Evolutionary conservation across 2,329 filamentous ascomycete species (phyloP).

Genomic region (Exophiala spinifera): DNA sequence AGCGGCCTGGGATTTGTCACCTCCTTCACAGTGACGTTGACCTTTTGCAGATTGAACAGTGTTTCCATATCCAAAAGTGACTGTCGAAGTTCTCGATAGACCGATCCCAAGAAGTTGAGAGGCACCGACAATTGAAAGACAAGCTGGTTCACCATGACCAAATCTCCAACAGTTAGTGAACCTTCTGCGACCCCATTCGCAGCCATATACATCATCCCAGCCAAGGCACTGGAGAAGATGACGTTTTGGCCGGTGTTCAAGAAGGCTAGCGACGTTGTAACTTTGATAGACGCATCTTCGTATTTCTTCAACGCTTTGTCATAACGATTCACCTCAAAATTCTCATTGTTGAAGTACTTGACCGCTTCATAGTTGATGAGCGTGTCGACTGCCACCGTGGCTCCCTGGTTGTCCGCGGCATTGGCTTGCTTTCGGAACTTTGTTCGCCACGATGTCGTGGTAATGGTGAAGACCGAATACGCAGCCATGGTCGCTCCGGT

Average conservation of each 20-base stretch:
- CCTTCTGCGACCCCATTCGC: conserved; percentile 83
- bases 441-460: conserved; percentile 93
- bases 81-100: conserved; percentile 92
- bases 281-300: conserved; percentile 92
- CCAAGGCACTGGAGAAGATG: conserved; percentile 91
- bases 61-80: conserved; percentile 98
- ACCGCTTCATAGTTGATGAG: conserved; percentile 99
- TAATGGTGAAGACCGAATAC: conserved; percentile 95
- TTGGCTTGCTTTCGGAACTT: conserved; percentile 95
- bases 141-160: conserved; percentile 98
- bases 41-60: conserved; percentile 93
- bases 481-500: conserved; percentile 87
- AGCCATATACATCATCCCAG: conserved; percentile 97
- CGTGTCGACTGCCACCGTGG: conserved; percentile 92
- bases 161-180: conserved; percentile 81
- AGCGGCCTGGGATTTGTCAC: conserved; percentile 70
- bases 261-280: conserved; percentile 87
- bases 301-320: conserved; percentile 82
- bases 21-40: conserved; percentile 84
- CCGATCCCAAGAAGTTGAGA: conserved; percentile 95
- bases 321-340: conserved; percentile 86
- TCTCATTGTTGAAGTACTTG: conserved; percentile 99
- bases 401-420: conserved; percentile 90
- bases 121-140: conserved; percentile 97
- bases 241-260: conserved; percentile 95